A percentile compares a stretch with the other conserved stretches of the same genome.
Evolutionary conservation across 1,284 basidiomycete genomes (phyloP).

Genomic region (Hymenochaete sp.): DNA sequence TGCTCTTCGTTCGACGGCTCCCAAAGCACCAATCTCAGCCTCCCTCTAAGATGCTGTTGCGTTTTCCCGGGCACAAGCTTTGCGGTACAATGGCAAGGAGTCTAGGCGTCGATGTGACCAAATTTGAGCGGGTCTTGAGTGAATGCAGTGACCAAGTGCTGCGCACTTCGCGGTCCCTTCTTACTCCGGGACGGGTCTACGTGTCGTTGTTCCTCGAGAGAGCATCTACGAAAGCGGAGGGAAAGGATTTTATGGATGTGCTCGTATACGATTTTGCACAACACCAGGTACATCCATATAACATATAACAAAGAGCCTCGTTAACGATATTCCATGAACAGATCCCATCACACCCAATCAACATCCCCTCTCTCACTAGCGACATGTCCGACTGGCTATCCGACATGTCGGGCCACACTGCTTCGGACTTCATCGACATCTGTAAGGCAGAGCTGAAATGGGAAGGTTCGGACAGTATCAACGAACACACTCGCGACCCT

Average conservation of each 20-base stretch:
- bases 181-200: slow-evolving; percentile 10
- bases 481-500: neutral
- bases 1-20: slow-evolving; percentile 12
- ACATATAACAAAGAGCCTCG: neutral
- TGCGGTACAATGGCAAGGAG: slow-evolving; percentile 11
- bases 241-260: too few relatives aligned
- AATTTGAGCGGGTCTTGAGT: slow-evolving; percentile 10
- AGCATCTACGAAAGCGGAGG: slow-evolving; percentile 3
- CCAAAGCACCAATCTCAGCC: slow-evolving; percentile 4
- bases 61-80: slow-evolving; percentile 13
- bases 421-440: slow-evolving; percentile 8
- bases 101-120: slow-evolving; percentile 5
- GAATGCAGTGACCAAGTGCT: slow-evolving; percentile 7
- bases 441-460: slow-evolving; percentile 14
- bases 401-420: slow-evolving; percentile 14
- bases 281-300: slow-evolving; percentile 12
- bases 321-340: neutral
- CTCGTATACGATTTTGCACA: slow-evolving; percentile 17
- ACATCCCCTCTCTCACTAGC: slow-evolving; percentile 1
- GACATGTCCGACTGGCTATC: slow-evolving; percentile 14
- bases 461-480: neutral
- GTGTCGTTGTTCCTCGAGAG: slow-evolving; percentile 15
- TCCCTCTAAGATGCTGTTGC: too few relatives aligned
- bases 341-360: slow-evolving; percentile 14
- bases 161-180: slow-evolving; percentile 2